phyloP scores from a whole-genome alignment of 2,329 filamentous ascomycete species.

The Beauveria brongniartii region DNA sequence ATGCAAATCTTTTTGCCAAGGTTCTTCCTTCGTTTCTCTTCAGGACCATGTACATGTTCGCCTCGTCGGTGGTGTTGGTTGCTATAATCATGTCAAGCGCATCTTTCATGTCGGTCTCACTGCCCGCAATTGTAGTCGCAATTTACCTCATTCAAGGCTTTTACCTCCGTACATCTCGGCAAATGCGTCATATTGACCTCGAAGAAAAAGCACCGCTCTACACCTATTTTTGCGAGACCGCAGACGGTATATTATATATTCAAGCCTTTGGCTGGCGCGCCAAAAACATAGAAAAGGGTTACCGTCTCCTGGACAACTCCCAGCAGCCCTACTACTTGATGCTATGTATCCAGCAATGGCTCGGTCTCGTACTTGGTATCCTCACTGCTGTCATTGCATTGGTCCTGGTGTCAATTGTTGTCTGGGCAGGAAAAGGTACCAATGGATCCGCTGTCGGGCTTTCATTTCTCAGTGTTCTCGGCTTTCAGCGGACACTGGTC shows the following conservation, averaged over 20 bases:
- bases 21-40: neutral
- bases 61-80: neutral
- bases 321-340: slow-evolving; percentile 3
- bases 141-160: neutral
- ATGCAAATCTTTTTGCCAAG: neutral
- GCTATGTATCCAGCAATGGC: neutral
- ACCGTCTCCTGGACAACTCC: neutral
- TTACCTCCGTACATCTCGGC: slow-evolving; percentile 1
- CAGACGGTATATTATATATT: neutral
- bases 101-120: neutral
- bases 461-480: neutral
- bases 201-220: neutral
- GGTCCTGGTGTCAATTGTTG: neutral
- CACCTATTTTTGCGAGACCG: neutral
- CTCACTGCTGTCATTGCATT: neutral
- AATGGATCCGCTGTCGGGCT: neutral
- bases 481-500: neutral
- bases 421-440: neutral
- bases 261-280: neutral
- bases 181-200: slow-evolving; percentile 1
- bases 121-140: neutral
- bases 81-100: neutral
- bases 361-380: neutral
- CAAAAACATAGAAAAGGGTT: neutral
- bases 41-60: neutral